Evolutionary conservation across 257 asterid genomes (phyloP), one percentile per base, ranked within the genome.

Genomic region (Coffea eugenioides): DNA sequence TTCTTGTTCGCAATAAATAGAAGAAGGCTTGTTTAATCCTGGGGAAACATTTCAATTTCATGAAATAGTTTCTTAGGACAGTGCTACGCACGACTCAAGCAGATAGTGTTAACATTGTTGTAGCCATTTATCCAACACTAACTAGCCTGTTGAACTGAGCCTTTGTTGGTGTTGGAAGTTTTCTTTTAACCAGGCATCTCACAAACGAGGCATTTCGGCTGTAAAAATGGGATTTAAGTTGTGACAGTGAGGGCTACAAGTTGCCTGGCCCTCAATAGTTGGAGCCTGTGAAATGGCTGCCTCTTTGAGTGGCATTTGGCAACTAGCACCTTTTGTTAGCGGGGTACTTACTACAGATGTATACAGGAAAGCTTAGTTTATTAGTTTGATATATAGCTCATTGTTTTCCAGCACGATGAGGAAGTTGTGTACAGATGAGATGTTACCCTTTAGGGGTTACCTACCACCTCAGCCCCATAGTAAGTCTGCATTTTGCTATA

Each of bases 201-300:
- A 71, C 59, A 75, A 69, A 79, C 27, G 67, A 69, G 69, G 69
- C 73, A 74, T 79, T 69, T 68, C 43, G 76, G 65, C 18, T 66
- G 56, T 62, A 57, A 31, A 73, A 46, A 46, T 41, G 56, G 80
- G 61, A 72, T 49, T 27, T 27, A 16, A 69, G 43, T 76, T 27
- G 27, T 27, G 56, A 75, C 79, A 59, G 71, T 21, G 67, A 43
- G 75, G 48, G 13, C 71, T 71, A 27, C 59, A 13, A 41, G 57
- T 75, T 61, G 71, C 57, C 27, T 75, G 71, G 71, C 69, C 66
- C 79, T 57, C 39, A 41, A 75, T 75, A 49, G 54, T 12, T 41
- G 45, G 34, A 72, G 76, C 41, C 25, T 73, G 76, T 48, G 76
- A 49, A 49, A 49, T 72, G 15, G 62, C 27, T 27, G 51, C 64